A percentile compares a stretch with the other conserved stretches of the same genome.
phyloP scores from a whole-genome alignment of 2,329 filamentous ascomycete species.

The Chrysosporium keratinophilum region DNA sequence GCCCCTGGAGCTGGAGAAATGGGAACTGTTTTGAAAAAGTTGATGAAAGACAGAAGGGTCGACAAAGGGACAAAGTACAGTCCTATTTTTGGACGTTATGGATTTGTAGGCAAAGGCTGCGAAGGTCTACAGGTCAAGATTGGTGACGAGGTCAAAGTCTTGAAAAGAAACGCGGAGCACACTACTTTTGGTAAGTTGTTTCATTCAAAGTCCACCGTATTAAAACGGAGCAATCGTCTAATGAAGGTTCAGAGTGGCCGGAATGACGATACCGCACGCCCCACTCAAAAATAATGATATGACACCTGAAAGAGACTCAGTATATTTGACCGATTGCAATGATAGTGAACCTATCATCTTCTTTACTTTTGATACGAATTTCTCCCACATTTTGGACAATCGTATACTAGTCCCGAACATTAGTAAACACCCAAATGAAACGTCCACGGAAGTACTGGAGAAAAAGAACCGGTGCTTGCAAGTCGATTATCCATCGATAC shows the following conservation, averaged over 20 bases:
- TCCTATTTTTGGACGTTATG: slow-evolving; percentile 65
- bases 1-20: slow-evolving; percentile 46
- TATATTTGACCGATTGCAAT: no score
- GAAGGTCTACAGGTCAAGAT: slow-evolving; percentile 38
- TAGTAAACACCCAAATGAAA: no score
- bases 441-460: no score
- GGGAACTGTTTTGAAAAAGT: slow-evolving; percentile 56
- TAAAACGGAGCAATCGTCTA: neutral
- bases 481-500: no score
- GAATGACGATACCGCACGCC: neutral
- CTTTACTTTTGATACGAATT: no score
- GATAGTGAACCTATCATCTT: no score
- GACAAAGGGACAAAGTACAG: slow-evolving; percentile 57
- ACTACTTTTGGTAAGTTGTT: slow-evolving; percentile 44
- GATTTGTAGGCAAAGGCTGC: slow-evolving; percentile 43
- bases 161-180: slow-evolving; percentile 41
- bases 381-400: no score
- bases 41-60: slow-evolving; percentile 60
- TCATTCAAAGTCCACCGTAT: neutral
- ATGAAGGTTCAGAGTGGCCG: neutral
- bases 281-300: no score
- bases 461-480: no score
- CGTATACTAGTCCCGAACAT: no score
- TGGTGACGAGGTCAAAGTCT: slow-evolving; percentile 48
- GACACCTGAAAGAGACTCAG: no score